phyloP scores from a whole-genome alignment of 2,329 filamentous ascomycete species.

The Penicillium sp. region DNA sequence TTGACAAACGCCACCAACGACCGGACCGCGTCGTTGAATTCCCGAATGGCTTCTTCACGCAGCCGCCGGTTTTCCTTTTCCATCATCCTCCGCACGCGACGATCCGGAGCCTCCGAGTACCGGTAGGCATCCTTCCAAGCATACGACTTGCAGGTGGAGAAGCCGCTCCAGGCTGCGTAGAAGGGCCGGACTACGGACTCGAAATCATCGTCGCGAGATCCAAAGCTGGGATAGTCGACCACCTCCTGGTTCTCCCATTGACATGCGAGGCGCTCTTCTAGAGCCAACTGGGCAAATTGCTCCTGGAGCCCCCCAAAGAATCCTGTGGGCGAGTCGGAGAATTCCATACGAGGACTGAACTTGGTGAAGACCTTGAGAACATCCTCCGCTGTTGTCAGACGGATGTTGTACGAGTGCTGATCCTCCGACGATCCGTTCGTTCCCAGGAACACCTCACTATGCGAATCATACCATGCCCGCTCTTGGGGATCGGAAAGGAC shows the following conservation, averaged over 20 bases:
- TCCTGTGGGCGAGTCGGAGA: slow-evolving; percentile 70
- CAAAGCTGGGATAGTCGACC: slow-evolving; percentile 74
- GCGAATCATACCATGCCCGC: slow-evolving; percentile 94
- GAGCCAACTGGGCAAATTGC: slow-evolving; percentile 71
- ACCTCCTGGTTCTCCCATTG: slow-evolving; percentile 59
- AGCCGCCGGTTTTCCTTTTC: slow-evolving; percentile 89
- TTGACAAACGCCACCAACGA: slow-evolving; percentile 81
- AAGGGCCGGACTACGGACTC: slow-evolving; percentile 73
- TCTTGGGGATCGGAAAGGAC: slow-evolving; percentile 95
- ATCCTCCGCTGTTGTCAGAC: slow-evolving; percentile 73
- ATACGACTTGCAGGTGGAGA: slow-evolving; percentile 79
- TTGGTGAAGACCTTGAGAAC: slow-evolving; percentile 70
- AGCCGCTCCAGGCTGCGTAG: slow-evolving; percentile 73
- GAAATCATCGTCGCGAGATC: slow-evolving; percentile 66
- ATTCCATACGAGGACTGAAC: slow-evolving; percentile 72
- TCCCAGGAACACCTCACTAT: slow-evolving; percentile 75
- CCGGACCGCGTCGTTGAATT: slow-evolving; percentile 89
- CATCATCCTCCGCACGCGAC: slow-evolving; percentile 74
- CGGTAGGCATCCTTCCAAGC: slow-evolving; percentile 84
- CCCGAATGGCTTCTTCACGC: slow-evolving; percentile 72
- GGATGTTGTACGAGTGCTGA: slow-evolving; percentile 62
- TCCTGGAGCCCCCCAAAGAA: slow-evolving; percentile 78
- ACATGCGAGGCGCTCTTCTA: slow-evolving; percentile 71
- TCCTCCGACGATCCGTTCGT: slow-evolving; percentile 49
- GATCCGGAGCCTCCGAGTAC: slow-evolving; percentile 79